These are phyloP conservation scores for Aspergillaceae sp. DNA, from an alignment of 2,329 filamentous ascomycete species.

Conservation along the genomic window DNA sequence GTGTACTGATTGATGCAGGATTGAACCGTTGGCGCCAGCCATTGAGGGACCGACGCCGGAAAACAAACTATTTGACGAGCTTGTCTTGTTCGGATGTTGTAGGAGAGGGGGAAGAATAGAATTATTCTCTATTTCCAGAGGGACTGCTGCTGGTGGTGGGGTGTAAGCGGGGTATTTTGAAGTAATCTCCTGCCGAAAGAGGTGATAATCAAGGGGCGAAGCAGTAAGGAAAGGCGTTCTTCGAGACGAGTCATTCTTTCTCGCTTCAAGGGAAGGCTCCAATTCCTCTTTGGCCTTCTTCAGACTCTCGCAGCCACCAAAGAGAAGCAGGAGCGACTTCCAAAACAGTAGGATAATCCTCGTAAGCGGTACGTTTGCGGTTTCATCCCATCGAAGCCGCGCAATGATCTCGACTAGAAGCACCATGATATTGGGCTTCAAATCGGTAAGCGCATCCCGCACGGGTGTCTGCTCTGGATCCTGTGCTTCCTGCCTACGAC, in stretches of 20 bases:
- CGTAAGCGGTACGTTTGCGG: constrained; percentile 47
- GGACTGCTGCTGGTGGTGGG: constrained; percentile 72
- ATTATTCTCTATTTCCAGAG: constrained; percentile 81
- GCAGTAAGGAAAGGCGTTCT: constrained; percentile 77
- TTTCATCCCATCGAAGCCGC: constrained; percentile 61
- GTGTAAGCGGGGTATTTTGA: constrained; percentile 97
- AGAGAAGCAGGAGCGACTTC: constrained; percentile 81
- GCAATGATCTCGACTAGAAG: constrained; percentile 63
- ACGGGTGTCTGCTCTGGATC: constrained; percentile 16
- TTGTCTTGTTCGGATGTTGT: constrained; percentile 59
- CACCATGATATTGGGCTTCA: constrained; percentile 61
- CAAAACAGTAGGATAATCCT: constrained; percentile 76
- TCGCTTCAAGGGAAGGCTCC: constrained; percentile 44
- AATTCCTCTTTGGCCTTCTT: constrained; percentile 65
- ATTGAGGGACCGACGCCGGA: constrained; percentile 45
- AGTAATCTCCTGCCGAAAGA: constrained; percentile 91
- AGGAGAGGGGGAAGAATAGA: constrained; percentile 80
- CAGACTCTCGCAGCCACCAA: constrained; percentile 70
- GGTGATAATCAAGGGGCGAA: constrained; percentile 89
- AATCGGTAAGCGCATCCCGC: constrained; percentile 37
- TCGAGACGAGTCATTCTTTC: constrained; percentile 39
- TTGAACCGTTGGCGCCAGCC: constrained; percentile 50
- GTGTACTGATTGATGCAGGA: constrained; percentile 90
- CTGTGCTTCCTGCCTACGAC: constrained; percentile 27
- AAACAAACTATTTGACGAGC: constrained; percentile 54